A percentile compares a stretch with the other conserved stretches of the same genome.
Evolutionary conservation across 2,329 filamentous ascomycete species (phyloP).

Genomic region (Diaporthe eres): DNA sequence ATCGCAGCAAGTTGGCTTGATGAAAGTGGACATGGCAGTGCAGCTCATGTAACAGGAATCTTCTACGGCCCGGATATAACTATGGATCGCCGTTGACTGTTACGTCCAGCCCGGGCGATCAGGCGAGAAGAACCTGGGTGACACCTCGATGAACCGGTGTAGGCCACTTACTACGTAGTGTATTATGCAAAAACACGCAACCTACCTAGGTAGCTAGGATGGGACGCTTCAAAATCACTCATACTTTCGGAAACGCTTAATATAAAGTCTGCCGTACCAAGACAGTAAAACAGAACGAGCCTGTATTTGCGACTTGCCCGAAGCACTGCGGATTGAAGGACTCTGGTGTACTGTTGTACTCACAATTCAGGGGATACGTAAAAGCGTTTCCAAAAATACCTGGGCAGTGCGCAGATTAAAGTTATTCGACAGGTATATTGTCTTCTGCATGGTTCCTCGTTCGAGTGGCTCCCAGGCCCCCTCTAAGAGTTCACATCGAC

Average conservation of each 20-base stretch:
- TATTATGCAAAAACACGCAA: neutral
- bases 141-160: neutral
- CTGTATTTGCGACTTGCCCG: neutral
- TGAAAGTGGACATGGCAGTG: neutral
- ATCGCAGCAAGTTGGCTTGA: neutral
- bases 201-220: neutral
- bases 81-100: neutral
- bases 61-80: too few species aligned
- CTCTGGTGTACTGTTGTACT: neutral
- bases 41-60: too few species aligned
- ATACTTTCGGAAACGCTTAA: neutral
- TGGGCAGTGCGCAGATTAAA: neutral
- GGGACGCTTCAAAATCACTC: neutral
- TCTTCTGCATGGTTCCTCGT: neutral
- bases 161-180: neutral
- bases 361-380: neutral
- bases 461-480: neutral
- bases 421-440: neutral
- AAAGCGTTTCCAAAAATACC: neutral
- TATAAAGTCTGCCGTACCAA: neutral
- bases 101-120: neutral
- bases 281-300: neutral
- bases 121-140: neutral
- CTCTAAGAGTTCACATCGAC: neutral
- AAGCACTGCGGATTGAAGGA: neutral